Percentiles rank a stretch among this genome's conserved stretches.
Evolutionary conservation across 2,329 filamentous ascomycete species (phyloP).

Genomic region (Penicillium sp.): DNA sequence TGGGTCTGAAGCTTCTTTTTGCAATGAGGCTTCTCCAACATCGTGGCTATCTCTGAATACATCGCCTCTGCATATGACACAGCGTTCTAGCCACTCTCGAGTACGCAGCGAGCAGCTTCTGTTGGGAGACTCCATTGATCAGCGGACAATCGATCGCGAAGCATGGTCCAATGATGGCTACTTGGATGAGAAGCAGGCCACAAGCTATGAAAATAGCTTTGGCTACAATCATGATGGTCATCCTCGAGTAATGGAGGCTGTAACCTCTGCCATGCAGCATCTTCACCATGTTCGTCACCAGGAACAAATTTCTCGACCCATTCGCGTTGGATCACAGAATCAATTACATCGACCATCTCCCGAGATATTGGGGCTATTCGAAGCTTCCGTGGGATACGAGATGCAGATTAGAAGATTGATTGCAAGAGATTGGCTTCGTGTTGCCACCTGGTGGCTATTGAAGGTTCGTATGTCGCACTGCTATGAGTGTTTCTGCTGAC

Average conservation of each 20-base stretch:
- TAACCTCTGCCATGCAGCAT: conserved; percentile 29
- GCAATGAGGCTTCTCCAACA: conserved; percentile 6
- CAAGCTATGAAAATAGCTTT: conserved; percentile 1
- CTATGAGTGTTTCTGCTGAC: not conserved
- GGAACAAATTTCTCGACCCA: conserved; percentile 28
- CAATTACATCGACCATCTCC: conserved; percentile 26
- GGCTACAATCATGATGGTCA: conserved; percentile 1
- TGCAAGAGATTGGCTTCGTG: conserved; percentile 32
- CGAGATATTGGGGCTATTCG: conserved; percentile 21
- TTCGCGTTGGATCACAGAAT: conserved; percentile 31
- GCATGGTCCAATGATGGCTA: conserved; percentile 8
- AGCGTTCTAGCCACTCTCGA: not conserved
- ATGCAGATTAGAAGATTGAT: conserved; percentile 24
- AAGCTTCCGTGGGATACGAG: conserved; percentile 21
- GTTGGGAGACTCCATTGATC: conserved; percentile 7
- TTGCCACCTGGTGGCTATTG: conserved; percentile 37
- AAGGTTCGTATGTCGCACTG: not conserved
- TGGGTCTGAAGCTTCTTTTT: conserved; percentile 18
- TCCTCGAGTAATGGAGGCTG: conserved; percentile 19
- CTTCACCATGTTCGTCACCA: conserved; percentile 25
- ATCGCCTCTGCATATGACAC: not conserved
- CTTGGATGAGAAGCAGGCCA: conserved; percentile 7
- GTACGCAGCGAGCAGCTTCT: conserved; percentile 2
- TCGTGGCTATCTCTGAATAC: conserved; percentile 11
- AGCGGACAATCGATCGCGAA: conserved; percentile 5